Conservation (phyloP, 2,329 filamentous ascomycete species). For the Claviceps paspali region DNA sequence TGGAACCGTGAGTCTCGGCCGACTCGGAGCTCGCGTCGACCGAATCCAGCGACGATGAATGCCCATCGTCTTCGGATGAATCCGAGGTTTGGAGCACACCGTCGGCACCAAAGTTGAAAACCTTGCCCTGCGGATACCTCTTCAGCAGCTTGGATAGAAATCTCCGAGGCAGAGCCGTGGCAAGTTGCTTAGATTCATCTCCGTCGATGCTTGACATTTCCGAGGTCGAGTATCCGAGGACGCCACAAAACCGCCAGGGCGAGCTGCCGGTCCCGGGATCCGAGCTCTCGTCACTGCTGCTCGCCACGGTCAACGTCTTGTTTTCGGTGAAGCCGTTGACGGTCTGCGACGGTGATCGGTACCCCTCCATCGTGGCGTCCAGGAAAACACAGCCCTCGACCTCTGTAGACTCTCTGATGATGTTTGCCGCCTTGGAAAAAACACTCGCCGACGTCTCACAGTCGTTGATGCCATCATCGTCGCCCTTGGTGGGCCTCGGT, state of each 20-base stretch:
- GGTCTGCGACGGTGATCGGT: not conserved
- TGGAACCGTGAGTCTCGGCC: not conserved
- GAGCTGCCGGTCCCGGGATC: not conserved
- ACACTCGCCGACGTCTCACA: constrained; percentile 7
- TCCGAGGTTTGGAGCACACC: constrained; percentile 20
- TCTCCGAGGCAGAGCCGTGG: constrained; percentile 18
- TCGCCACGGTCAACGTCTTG: constrained; percentile 3
- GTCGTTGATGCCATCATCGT: not conserved
- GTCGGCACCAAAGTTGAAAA: constrained; percentile 28
- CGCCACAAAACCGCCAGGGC: constrained; percentile 11
- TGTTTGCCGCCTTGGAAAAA: constrained; percentile 27
- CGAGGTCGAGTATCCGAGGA: constrained; percentile 25
- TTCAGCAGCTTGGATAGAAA: constrained; percentile 26
- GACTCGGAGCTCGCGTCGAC: not conserved
- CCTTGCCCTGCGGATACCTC: constrained; percentile 28
- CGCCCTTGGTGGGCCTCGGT: not conserved
- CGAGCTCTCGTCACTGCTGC: constrained; percentile 11
- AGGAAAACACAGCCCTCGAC: constrained; percentile 22
- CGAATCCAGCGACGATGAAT: not conserved
- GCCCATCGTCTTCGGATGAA: constrained; percentile 12
- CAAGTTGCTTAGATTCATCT: constrained; percentile 3
- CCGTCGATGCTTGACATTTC: constrained; percentile 15
- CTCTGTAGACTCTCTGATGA: constrained; percentile 26
- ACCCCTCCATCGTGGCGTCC: constrained; percentile 8
- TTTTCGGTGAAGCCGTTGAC: constrained; percentile 1